These are phyloP conservation scores for Lupinus albus DNA, from an alignment of 306 rosid genomes.

Conservation along the genomic window DNA sequence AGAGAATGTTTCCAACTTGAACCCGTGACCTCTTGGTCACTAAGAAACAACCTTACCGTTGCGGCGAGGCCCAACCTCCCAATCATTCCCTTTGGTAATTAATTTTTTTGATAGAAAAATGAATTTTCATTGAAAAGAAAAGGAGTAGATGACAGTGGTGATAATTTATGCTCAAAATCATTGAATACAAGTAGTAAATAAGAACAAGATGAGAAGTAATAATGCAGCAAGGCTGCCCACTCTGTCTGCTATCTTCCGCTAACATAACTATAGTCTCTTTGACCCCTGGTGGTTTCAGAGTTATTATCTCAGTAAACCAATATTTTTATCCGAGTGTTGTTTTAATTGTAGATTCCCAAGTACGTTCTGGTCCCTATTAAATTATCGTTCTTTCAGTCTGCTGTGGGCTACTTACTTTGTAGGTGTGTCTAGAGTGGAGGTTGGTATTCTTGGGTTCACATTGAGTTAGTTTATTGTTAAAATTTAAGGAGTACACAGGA, in stretches of 20 bases:
- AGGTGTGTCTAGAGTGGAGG: not conserved
- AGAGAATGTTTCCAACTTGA: no score
- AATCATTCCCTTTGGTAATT: constrained; percentile 1
- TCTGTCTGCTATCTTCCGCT: constrained; percentile 7
- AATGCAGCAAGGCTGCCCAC: constrained; percentile 1
- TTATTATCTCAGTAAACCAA: not conserved
- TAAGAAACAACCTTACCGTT: no score
- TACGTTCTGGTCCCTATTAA: not conserved
- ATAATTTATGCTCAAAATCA: not conserved
- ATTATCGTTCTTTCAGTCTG: not conserved
- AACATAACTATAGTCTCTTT: not conserved
- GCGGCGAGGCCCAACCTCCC: no score
- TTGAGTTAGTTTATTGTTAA: not conserved
- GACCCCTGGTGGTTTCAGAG: not conserved
- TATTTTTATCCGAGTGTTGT: not conserved
- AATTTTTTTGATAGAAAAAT: constrained; percentile 4
- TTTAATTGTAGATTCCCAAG: not conserved
- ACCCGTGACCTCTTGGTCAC: no score
- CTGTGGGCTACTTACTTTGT: not conserved
- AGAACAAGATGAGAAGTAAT: not conserved
- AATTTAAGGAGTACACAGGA: not conserved
- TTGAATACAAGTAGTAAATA: not conserved
- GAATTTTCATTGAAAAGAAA: constrained; percentile 18
- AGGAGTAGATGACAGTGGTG: not conserved
- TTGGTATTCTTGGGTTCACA: not conserved